Evolutionary conservation across 2,329 filamentous ascomycete genomes (phyloP).

Genomic region (Tolypocladium amazonense): DNA sequence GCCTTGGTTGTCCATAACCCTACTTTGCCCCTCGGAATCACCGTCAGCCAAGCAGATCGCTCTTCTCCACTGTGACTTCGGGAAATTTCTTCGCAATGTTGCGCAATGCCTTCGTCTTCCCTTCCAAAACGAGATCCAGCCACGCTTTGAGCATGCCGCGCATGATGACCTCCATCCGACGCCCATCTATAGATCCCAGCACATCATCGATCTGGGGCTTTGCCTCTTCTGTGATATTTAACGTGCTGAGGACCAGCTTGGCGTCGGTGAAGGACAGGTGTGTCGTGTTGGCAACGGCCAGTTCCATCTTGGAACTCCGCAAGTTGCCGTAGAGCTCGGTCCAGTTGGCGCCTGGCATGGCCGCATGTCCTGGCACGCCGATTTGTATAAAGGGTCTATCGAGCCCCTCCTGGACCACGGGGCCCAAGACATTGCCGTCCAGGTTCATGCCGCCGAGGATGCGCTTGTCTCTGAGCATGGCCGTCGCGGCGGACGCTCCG

Average conservation of each 20-base stretch:
- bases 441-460: conserved; percentile 23
- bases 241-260: conserved; percentile 1
- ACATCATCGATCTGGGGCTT: not conserved
- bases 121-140: not conserved
- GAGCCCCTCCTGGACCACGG: conserved; percentile 9
- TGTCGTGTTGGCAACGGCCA: conserved; percentile 7
- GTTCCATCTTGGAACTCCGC: conserved; percentile 5
- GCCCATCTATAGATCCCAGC: not conserved
- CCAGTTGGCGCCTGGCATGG: conserved; percentile 9
- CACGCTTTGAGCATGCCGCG: not conserved
- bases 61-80: not conserved
- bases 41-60: not conserved
- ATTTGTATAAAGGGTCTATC: conserved; percentile 10
- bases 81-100: not conserved
- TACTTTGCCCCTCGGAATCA: not conserved
- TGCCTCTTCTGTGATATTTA: not conserved
- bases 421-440: conserved; percentile 20
- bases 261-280: conserved; percentile 12
- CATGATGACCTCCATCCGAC: not conserved
- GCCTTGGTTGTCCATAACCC: not conserved
- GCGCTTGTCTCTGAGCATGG: conserved; percentile 16
- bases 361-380: conserved; percentile 7
- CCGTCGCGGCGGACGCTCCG: conserved; percentile 19
- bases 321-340: conserved; percentile 3
- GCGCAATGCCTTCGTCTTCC: not conserved